A percentile compares a stretch with the other conserved stretches of the same genome.
These are phyloP conservation scores for Cystofilobasidium ferigula DNA, from an alignment of 768 basidiomycete species.

Conservation along the genomic window DNA sequence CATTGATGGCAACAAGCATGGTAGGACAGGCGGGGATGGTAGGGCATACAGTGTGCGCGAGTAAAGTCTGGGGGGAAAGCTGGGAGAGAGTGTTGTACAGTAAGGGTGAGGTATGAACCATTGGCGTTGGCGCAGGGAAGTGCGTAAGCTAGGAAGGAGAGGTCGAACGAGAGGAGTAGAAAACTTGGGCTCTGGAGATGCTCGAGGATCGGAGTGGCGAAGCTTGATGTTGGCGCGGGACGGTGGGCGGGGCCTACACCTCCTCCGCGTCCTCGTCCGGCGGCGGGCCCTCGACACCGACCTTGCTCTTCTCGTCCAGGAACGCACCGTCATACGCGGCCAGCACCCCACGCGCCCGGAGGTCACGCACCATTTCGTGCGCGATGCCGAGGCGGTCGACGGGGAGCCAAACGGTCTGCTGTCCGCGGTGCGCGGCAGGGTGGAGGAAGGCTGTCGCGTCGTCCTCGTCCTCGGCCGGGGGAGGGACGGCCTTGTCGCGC, in stretches of 20 bases:
- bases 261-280: conserved; percentile 29
- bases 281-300: conserved; percentile 35
- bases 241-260: conserved; percentile 5
- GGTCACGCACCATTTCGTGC: conserved; percentile 50
- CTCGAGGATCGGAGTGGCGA: too few species aligned
- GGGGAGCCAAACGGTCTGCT: conserved; percentile 76
- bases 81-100: too few species aligned
- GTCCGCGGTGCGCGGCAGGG: conserved; percentile 58
- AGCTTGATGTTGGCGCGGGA: background rate
- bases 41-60: too few species aligned
- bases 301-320: conserved; percentile 34
- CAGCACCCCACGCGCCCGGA: conserved; percentile 47
- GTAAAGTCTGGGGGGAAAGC: too few species aligned
- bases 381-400: conserved; percentile 57
- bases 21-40: too few species aligned
- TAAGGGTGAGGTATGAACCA: too few species aligned
- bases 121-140: too few species aligned
- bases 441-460: conserved; percentile 54
- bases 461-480: background rate
- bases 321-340: conserved; percentile 46
- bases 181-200: background rate
- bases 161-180: too few species aligned
- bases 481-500: background rate
- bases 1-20: too few species aligned
- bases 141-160: too few species aligned